Conservation (phyloP, 192 early-diverging fungal genomes). For the Powellomyces hirtus region DNA sequence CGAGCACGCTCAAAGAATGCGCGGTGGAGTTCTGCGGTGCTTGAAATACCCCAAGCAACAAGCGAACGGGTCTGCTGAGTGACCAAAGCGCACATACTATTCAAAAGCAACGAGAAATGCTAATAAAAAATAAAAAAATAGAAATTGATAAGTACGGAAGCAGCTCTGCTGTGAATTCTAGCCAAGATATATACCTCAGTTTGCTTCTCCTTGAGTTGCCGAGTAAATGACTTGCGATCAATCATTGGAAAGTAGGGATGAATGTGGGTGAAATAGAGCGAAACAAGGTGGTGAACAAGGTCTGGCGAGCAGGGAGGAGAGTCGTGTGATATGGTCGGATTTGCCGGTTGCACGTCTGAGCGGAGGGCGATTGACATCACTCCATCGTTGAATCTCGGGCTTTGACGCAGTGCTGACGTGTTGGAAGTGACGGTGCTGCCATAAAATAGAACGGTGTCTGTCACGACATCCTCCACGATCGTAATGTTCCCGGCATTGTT, state of each 20-base stretch:
- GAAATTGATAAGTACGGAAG: too few species aligned
- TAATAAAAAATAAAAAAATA: background rate
- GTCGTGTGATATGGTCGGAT: conserved; percentile 26
- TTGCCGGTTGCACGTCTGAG: conserved; percentile 36
- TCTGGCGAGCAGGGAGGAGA: conserved; percentile 43
- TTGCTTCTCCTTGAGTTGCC: conserved; percentile 42
- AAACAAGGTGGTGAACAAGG: conserved; percentile 43
- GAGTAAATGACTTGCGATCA: conserved; percentile 33
- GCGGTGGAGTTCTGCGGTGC: conserved; percentile 36
- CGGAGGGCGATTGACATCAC: conserved; percentile 47
- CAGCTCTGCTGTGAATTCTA: too few species aligned
- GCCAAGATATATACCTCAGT: conserved; percentile 46
- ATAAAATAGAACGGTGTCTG: conserved; percentile 45
- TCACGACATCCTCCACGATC: conserved; percentile 43
- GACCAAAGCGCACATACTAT: conserved; percentile 51
- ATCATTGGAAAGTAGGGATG: conserved; percentile 54
- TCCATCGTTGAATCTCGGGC: conserved; percentile 41
- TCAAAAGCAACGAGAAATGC: conserved; percentile 45
- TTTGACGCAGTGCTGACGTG: conserved; percentile 33
- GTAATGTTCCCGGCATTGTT: conserved; percentile 33
- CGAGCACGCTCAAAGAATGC: conserved; percentile 47
- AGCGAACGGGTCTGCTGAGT: conserved; percentile 42
- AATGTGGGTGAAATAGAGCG: conserved; percentile 48
- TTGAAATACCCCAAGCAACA: conserved; percentile 36
- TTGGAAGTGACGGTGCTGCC: conserved; percentile 42